Percentiles rank a stretch among this genome's conserved stretches.
Evolutionary conservation across 345 rosid species (phyloP).

Genomic region (Raphanus raphanistrum): DNA sequence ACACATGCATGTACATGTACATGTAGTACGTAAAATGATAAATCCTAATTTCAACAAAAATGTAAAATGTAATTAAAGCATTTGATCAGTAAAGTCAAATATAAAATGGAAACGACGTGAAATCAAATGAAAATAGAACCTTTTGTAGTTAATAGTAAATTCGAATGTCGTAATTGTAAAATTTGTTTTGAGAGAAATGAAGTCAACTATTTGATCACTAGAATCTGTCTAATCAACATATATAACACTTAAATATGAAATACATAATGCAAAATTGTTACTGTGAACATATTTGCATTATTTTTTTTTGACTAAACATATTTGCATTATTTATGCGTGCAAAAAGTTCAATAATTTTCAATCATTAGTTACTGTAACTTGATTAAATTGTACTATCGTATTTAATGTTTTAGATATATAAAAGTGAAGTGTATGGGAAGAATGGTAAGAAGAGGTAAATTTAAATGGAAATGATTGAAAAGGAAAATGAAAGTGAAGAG

Average conservation of each 20-base stretch:
- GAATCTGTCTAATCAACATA: background rate
- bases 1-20: background rate
- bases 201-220: background rate
- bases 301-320: too few species aligned
- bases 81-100: background rate
- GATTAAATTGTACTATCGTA: background rate
- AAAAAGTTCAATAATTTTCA: slow-evolving; percentile 22
- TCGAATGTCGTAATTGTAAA: background rate
- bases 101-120: background rate
- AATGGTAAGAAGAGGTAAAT: background rate
- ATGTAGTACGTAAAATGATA: background rate
- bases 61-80: background rate
- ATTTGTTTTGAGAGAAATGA: background rate
- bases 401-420: background rate
- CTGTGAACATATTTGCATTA: background rate
- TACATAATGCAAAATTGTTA: background rate
- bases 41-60: background rate
- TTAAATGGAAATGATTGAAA: slow-evolving; percentile 28
- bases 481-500: slow-evolving; percentile 11
- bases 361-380: slow-evolving; percentile 18
- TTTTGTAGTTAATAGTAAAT: background rate
- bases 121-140: background rate
- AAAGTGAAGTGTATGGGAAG: background rate
- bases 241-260: slow-evolving; percentile 1
- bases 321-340: slow-evolving; percentile 21